Conservation (phyloP, 495 filamentous ascomycete species). For the Talaromyces thailandensis region DNA sequence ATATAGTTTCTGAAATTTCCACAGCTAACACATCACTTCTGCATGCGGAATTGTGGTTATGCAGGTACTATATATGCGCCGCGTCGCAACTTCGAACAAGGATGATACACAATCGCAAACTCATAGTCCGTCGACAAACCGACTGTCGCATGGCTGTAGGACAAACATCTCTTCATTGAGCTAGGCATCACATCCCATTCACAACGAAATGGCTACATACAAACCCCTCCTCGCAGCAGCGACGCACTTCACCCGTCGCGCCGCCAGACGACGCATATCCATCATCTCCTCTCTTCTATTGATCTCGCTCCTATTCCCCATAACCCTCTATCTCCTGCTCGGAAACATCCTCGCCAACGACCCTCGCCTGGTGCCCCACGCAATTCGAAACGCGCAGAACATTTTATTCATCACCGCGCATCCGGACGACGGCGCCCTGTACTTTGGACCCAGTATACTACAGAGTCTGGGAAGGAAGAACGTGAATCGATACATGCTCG, state of each 20-base stretch:
- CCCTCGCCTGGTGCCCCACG: slow-evolving; percentile 24
- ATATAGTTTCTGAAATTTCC: too few relatives aligned
- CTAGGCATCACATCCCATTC: background rate
- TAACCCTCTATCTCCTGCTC: slow-evolving; percentile 25
- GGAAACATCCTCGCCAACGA: slow-evolving; percentile 27
- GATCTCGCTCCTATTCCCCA: slow-evolving; percentile 16
- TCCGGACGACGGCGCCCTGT: slow-evolving; percentile 35
- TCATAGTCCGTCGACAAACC: background rate
- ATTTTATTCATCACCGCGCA: slow-evolving; percentile 31
- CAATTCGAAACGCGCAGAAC: slow-evolving; percentile 25
- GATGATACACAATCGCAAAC: background rate
- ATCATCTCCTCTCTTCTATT: slow-evolving; percentile 13
- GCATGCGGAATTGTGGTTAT: background rate
- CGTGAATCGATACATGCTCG: slow-evolving; percentile 21
- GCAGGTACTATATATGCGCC: background rate
- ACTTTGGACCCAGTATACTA: slow-evolving; percentile 30
- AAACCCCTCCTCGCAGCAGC: slow-evolving; percentile 1
- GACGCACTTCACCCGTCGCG: slow-evolving; percentile 1
- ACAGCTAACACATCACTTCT: background rate
- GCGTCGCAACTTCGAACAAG: background rate
- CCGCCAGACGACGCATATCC: background rate
- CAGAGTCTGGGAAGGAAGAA: slow-evolving; percentile 20
- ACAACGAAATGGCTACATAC: background rate
- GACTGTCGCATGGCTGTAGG: background rate
- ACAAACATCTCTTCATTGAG: background rate